Conservation (phyloP, 176 grass and related monocot species). For the Tillandsia fasciculata region DNA sequence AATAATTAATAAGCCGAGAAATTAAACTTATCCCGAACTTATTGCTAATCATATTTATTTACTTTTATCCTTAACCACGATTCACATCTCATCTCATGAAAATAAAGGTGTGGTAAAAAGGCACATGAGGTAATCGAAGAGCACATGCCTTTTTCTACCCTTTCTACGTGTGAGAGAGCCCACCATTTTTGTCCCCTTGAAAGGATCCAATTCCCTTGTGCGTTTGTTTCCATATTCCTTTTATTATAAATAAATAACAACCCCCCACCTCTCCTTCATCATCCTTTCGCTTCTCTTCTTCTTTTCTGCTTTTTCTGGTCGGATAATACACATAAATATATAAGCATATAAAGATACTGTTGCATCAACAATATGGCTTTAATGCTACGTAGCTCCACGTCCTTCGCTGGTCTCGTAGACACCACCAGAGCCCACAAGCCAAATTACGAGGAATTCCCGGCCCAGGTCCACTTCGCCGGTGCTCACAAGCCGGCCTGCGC, state of each 20-base stretch:
- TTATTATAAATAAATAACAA: conserved; percentile 7
- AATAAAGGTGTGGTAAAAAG: too few relatives aligned
- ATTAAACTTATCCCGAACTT: too few relatives aligned
- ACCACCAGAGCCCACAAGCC: conserved; percentile 46
- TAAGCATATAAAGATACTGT: not conserved
- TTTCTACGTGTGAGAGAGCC: not conserved
- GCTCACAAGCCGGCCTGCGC: conserved; percentile 4
- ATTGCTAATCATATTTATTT: too few relatives aligned
- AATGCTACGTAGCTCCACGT: conserved; percentile 43
- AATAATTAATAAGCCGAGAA: too few relatives aligned
- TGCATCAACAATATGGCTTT: conserved; percentile 41
- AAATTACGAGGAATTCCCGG: conserved; percentile 21
- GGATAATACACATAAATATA: not conserved
- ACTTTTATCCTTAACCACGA: too few relatives aligned
- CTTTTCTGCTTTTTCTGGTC: not conserved
- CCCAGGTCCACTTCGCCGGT: conserved; percentile 16
- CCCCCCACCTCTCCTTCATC: conserved; percentile 4
- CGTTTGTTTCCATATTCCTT: conserved; percentile 28
- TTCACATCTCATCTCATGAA: too few relatives aligned
- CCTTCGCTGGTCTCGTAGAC: conserved; percentile 40
- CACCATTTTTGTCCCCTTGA: not conserved
- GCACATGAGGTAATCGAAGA: too few relatives aligned
- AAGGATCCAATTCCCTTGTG: not conserved
- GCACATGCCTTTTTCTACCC: not conserved
- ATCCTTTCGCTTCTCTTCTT: not conserved